Base-by-base conservation (phyloP, 2,329 filamentous ascomycete species). In the Diaporthe capsici region DNA sequence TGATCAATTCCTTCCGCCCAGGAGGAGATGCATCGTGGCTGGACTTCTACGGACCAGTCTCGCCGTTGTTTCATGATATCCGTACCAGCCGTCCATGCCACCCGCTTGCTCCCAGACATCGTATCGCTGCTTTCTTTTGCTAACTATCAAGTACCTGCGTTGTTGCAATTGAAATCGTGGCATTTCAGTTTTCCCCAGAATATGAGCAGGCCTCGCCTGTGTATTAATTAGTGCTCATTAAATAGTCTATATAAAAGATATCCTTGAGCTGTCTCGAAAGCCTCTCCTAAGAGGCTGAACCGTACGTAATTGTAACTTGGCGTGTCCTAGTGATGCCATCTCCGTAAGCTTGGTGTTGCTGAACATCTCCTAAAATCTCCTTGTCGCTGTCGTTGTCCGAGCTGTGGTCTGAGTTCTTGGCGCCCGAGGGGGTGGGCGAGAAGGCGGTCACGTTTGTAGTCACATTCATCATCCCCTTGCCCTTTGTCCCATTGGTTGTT, bases 361-460 rank as follows among this genome's bases (percentile, higher is more conserved):
- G 60, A 25, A 47, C 17, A 47, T 47, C 39, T 63, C 60, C 25
- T 22, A 63, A 15, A 47, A 63, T 63, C 39, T 63, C 60, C 60
- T 31, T 31, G n/a, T 63, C 60, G 17, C 60, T 63, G 25, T 17
- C 60, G 39, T 22, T 47, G 39, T 63, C 60, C 39, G 39, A 63
- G 60, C n/a, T 31, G 25, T 31, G 39, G 39, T 47, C 60, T 28
- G 60, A 31, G 60, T 63, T 31, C 39, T 47, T 44, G 39, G 60
- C 39, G 39, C 60, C 39, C 39, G 47, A 20, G 17, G 60, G 60
- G 3, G 39, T 7, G n/a, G 60, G 25, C 60, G 60, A 47, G 60
- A 47, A 47, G 60, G 60, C 60, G 39, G 60, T 63, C 25, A 63
- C 60, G n/a, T 63, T 47, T 22, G 60, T 63, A 28, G 60, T 63